Evolutionary conservation across 805 yeast species (phyloP), one percentile per base, ranked within the genome.

Genomic region (Metschnikowia baotianmanensis): DNA sequence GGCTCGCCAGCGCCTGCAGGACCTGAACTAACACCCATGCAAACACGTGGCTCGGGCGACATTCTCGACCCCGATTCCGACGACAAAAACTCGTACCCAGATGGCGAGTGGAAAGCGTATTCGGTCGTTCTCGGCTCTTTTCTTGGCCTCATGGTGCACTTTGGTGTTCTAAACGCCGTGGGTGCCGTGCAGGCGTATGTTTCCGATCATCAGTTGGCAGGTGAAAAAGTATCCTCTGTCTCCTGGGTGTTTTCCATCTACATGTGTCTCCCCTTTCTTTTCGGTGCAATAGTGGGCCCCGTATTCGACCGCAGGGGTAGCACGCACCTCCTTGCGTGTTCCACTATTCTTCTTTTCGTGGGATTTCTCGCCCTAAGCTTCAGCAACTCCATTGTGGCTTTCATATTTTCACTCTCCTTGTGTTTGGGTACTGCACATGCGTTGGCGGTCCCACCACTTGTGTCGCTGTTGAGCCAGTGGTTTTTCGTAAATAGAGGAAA

Each of bases 201-300:
- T 8, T 69, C 78, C 7, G 62, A 61, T 10, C 74, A 82, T 56
- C 86, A 82, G 56, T 59, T 82, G 45, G 62, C 62, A 1, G 51
- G 69, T 31, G 60, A 64, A 5, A 56, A 69, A 5, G 64, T 77
- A 1, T 69, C 82, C 2, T 59, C 75, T 2, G 67, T 79, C 5
- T 74, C 84, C 1, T 80, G 87, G 86, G 72, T 82, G 22, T 82
- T 82, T 49, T 80, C 87, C 1, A 57, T 82, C 20, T 76, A 70
- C 55, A 57, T 74, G 42, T 71, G 76, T 23, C 55, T 80, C 21
- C 63, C 75, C n/a, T 46, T 46, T 17, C 33, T 46, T 21, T 25
- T 46, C 18, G 50, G 50, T 4, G 50, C 45, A 3, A 58, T 78
- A 20, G 68, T 75, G 8, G 89, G 86, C 2, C 75, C 80, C 8